phyloP scores from a whole-genome alignment of 306 rosid genomes.

The Cotoneaster glaucophyllus region DNA sequence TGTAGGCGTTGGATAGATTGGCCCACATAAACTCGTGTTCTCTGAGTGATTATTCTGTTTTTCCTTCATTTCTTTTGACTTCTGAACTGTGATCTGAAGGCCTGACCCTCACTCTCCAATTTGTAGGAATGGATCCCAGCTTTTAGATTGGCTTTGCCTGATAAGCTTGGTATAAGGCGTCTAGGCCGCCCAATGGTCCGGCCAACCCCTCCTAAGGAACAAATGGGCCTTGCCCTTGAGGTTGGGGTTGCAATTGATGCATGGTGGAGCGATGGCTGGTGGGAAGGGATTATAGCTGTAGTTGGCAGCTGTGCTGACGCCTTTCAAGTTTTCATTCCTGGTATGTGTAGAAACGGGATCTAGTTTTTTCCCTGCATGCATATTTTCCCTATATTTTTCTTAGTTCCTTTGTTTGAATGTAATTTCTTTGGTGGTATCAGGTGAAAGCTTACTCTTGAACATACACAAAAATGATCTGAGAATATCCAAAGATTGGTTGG shows the following conservation, averaged over 20 bases:
- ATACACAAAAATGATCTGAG: slow-evolving; percentile 61
- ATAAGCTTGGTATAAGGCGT: slow-evolving; percentile 83
- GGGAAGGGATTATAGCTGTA: slow-evolving; percentile 87
- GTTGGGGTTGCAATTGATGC: slow-evolving; percentile 84
- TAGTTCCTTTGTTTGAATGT: background rate
- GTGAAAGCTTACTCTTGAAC: slow-evolving; percentile 63
- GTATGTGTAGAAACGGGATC: slow-evolving; percentile 31
- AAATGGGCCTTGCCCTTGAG: slow-evolving; percentile 35
- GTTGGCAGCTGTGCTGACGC: slow-evolving; percentile 32
- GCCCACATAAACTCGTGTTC: background rate
- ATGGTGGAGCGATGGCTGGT: slow-evolving; percentile 99
- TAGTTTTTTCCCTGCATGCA: background rate
- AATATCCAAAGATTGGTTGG: slow-evolving; percentile 83
- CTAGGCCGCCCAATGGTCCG: slow-evolving; percentile 64
- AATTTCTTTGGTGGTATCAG: slow-evolving; percentile 33
- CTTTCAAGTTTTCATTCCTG: slow-evolving; percentile 68
- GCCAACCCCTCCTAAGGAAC: slow-evolving; percentile 61
- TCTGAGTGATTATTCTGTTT: background rate
- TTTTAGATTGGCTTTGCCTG: slow-evolving; percentile 69
- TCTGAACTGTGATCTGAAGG: slow-evolving; percentile 1
- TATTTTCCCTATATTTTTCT: background rate
- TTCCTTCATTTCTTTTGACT: background rate
- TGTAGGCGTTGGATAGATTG: background rate
- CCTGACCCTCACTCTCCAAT: slow-evolving; percentile 9
- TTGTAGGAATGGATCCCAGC: slow-evolving; percentile 90